A percentile compares a stretch with the other conserved stretches of the same genome.
These are phyloP conservation scores for Rhodotorula sp. DNA, from an alignment of 1,284 basidiomycete species.

Conservation along the genomic window DNA sequence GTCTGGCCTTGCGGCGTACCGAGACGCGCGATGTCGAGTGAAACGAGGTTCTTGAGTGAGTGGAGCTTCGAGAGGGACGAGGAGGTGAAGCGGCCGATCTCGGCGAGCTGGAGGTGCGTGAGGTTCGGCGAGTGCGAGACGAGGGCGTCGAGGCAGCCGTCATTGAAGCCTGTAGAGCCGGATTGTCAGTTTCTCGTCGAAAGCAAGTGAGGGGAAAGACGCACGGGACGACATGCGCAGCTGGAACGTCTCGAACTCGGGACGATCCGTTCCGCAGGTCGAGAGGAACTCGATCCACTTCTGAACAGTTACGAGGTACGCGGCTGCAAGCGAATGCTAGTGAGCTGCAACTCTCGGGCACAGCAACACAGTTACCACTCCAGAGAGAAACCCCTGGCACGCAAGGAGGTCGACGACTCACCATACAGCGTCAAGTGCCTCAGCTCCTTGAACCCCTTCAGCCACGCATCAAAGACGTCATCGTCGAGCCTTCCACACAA, in stretches of 20 bases:
- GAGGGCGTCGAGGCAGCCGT: slow-evolving; percentile 65
- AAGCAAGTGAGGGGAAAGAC: not conserved
- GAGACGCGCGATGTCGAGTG: slow-evolving; percentile 64
- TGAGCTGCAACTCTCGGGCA: too few species aligned
- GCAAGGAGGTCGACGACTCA: not conserved
- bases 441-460: slow-evolving; percentile 62
- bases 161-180: slow-evolving; percentile 61
- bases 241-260: slow-evolving; percentile 10
- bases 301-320: slow-evolving; percentile 27
- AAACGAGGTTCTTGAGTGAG: slow-evolving; percentile 49
- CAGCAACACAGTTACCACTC: too few species aligned
- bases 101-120: slow-evolving; percentile 69
- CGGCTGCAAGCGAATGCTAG: not conserved
- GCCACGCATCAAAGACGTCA: slow-evolving; percentile 63
- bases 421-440: slow-evolving; percentile 73
- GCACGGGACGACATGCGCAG: slow-evolving; percentile 36
- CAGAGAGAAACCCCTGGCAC: too few species aligned
- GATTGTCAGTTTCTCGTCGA: not conserved
- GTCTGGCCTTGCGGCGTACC: slow-evolving; percentile 46
- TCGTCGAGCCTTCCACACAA: slow-evolving; percentile 83
- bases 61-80: slow-evolving; percentile 53
- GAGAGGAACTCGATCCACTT: slow-evolving; percentile 73
- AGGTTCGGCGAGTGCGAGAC: slow-evolving; percentile 63
- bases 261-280: not conserved
- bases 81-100: slow-evolving; percentile 67